These are phyloP conservation scores for Melampsora americana DNA, from an alignment of 1,284 basidiomycete species.

Conservation along the genomic window DNA sequence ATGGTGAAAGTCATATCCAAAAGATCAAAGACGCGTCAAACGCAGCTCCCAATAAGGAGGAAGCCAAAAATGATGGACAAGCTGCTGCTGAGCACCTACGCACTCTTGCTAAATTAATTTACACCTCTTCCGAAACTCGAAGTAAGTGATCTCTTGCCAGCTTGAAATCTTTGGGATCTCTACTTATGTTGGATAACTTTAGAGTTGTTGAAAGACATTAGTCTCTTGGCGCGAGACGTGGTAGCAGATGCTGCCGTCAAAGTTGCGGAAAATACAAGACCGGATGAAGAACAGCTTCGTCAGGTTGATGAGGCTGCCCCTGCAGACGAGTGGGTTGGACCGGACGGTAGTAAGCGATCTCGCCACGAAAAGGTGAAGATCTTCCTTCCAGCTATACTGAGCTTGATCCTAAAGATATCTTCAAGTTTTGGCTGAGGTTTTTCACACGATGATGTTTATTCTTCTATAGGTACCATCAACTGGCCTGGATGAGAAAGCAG, in stretches of 20 bases:
- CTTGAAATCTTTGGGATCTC: conserved; percentile 13
- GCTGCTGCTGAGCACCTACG: conserved; percentile 76
- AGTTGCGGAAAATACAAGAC: conserved; percentile 69
- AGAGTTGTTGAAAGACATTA: conserved; percentile 50
- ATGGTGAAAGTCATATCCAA: conserved; percentile 35
- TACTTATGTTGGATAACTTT: conserved; percentile 45
- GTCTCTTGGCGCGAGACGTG: conserved; percentile 64
- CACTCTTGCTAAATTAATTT: conserved; percentile 68
- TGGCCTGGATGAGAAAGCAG: conserved; percentile 25
- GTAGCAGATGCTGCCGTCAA: conserved; percentile 73
- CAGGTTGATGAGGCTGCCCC: conserved; percentile 65
- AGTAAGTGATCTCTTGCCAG: conserved; percentile 67
- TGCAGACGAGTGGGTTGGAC: conserved; percentile 39
- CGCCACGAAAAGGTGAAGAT: conserved; percentile 21
- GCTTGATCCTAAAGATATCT: too few relatives aligned
- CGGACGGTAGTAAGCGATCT: conserved; percentile 25
- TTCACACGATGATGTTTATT: background rate
- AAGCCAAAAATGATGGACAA: conserved; percentile 42
- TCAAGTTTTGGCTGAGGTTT: background rate
- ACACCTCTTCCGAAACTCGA: conserved; percentile 86
- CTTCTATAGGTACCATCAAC: conserved; percentile 30
- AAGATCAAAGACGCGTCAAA: conserved; percentile 40
- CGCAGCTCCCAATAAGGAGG: conserved; percentile 31
- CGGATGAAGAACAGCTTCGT: conserved; percentile 64
- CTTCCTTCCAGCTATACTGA: background rate